Conservation (phyloP, 257 asterid species). For the Cordia subcordata region DNA sequence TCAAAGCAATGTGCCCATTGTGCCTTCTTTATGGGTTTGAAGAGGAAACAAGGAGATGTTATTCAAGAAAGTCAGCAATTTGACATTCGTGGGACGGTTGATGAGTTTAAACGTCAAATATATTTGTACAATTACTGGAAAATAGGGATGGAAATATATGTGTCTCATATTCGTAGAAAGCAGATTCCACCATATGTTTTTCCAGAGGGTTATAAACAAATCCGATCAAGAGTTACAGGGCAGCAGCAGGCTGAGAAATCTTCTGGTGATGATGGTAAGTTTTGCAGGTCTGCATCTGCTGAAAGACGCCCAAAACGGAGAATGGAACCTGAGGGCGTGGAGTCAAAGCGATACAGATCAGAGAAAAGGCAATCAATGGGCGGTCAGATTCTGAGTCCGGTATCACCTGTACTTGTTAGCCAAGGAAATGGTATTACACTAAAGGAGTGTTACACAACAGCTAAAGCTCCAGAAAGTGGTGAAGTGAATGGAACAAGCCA, state of each 20-base stretch:
- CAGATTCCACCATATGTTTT: constrained; percentile 79
- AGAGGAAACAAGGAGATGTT: constrained; percentile 66
- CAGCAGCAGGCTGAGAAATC: constrained; percentile 43
- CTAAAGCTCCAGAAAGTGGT: constrained; percentile 14
- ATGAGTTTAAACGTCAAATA: constrained; percentile 60
- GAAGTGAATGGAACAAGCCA: constrained; percentile 14
- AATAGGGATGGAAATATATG: constrained; percentile 65
- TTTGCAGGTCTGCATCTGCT: constrained; percentile 36
- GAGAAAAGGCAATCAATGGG: constrained; percentile 54
- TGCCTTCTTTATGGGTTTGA: constrained; percentile 67
- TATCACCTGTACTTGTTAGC: constrained; percentile 56
- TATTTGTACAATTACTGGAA: constrained; percentile 55
- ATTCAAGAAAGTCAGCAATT: constrained; percentile 62
- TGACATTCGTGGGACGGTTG: constrained; percentile 67
- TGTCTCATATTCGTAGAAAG: constrained; percentile 62
- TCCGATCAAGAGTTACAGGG: constrained; percentile 42
- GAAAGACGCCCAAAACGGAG: constrained; percentile 52
- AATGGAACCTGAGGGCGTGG: constrained; percentile 42
- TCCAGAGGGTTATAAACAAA: constrained; percentile 74
- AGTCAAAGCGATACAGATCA: constrained; percentile 30
- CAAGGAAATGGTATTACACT: constrained; percentile 23
- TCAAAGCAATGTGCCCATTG: constrained; percentile 66
- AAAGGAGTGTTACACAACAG: constrained; percentile 23
- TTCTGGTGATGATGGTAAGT: constrained; percentile 31
- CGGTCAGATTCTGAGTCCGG: constrained; percentile 52